These are phyloP conservation scores for Irpex rosettiformis DNA, from an alignment of 1,284 basidiomycete species.

Conservation along the genomic window DNA sequence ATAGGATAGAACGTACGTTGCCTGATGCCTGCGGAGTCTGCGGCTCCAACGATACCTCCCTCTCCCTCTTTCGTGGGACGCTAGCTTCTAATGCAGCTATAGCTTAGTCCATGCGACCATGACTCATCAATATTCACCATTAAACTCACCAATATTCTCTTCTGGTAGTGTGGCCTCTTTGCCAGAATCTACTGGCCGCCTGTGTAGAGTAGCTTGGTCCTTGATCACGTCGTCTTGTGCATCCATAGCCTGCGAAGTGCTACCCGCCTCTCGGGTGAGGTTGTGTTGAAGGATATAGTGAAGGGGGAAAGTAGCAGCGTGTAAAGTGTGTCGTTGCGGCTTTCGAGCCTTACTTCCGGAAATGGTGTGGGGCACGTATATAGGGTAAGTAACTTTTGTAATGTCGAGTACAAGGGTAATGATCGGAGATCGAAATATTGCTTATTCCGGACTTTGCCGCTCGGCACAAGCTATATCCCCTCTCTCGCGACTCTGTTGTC, in stretches of 20 bases:
- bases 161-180: constrained; percentile 9
- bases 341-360: background rate
- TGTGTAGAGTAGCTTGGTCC: background rate
- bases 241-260: background rate
- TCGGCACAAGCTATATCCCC: background rate
- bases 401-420: background rate
- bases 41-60: constrained; percentile 72
- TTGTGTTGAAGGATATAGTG: background rate
- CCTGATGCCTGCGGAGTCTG: constrained; percentile 46
- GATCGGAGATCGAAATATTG: background rate
- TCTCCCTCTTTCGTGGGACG: constrained; percentile 53
- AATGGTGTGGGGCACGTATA: background rate
- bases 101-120: background rate
- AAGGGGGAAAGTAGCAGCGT: background rate
- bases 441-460: background rate
- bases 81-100: background rate
- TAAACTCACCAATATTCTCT: constrained; percentile 8
- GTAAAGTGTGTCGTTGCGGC: constrained; percentile 1
- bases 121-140: background rate
- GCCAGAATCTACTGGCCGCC: background rate
- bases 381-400: constrained; percentile 3
- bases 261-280: background rate
- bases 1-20: constrained; percentile 26
- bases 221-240: background rate
- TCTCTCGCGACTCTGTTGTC: background rate